Base-by-base conservation (phyloP, 805 yeast species). In the Middelhovenomyces tepae region DNA sequence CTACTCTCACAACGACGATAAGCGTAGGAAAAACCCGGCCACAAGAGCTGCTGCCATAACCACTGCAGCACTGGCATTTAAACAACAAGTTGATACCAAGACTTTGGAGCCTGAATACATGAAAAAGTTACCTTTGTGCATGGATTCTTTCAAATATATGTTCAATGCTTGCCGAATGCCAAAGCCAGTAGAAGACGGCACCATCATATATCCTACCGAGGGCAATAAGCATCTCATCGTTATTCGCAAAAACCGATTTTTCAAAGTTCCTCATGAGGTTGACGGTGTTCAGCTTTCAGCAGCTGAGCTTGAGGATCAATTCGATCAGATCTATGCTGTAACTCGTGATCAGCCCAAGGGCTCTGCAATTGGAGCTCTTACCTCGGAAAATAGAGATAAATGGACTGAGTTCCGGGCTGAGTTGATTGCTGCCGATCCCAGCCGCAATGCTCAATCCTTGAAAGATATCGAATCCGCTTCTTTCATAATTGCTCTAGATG, bases 111-210 rank as follows among this genome's bases (percentile, higher is more conserved):
- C 95, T 4, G 97, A 89, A 58, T 57, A 63, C 37, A 63, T 84
- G 53, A 81, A 74, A 60, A 78, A 75, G 34, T 66, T 65, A 44
- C 94, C 96, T n/a, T 80, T 75, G 53, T 89, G 96, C 60, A 89
- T 89, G 97, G 86, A 84, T 57, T 78, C 93, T 21, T 87, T 84
- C 71, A 73, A 73, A 51, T 73, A 75, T 64, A 80, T 89, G 94
- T 89, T 89, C 68, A 84, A 86, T 65, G 83, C 79, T 53, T 72
- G 82, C 37, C 72, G 97, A 48, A 69, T 83, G 33, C 95, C 96
- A n/a, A 34, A 24, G 11, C 14, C 11, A 10, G 22, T 21, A 9
- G 27, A 30, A 5, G 39, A 39, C 37, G 46, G 48, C 30, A 46
- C 50, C 15, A 50, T 46, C 17, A 47, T 43, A 15, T 42, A 43